Evolutionary conservation across 495 filamentous ascomycete species (phyloP).

Genomic region (Melanomma pulvis-pyrius): DNA sequence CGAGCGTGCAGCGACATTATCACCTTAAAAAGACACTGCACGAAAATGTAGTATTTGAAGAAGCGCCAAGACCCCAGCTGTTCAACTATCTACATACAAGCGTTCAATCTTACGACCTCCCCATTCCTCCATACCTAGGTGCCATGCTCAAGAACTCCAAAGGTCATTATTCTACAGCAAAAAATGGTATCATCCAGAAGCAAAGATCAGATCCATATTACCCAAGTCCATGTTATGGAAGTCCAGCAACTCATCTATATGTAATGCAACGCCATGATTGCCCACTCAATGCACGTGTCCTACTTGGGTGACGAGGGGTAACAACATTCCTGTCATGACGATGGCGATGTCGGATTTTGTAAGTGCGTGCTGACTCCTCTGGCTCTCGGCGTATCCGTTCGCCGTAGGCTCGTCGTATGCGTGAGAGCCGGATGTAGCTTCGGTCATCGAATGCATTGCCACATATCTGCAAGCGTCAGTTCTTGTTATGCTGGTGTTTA

Average conservation of each 20-base stretch:
- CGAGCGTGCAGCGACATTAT: no score
- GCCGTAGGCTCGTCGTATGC: slow-evolving; percentile 53
- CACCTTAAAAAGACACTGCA: no score
- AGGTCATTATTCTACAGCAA: slow-evolving; percentile 5
- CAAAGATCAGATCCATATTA: slow-evolving; percentile 7
- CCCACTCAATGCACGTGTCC: slow-evolving; percentile 76
- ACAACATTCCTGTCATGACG: slow-evolving; percentile 83
- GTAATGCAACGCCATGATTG: neutral
- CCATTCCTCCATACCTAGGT: neutral
- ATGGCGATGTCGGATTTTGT: slow-evolving; percentile 63
- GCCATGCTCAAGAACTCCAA: neutral
- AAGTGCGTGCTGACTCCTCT: neutral
- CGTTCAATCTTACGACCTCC: neutral
- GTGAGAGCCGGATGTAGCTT: slow-evolving; percentile 60
- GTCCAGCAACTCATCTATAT: neutral
- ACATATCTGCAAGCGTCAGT: slow-evolving; percentile 68
- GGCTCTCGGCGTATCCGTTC: slow-evolving; percentile 68
- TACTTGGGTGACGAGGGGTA: slow-evolving; percentile 86
- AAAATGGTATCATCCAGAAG: slow-evolving; percentile 11
- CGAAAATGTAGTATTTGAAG: no score
- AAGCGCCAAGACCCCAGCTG: no score
- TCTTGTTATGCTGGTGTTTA: neutral
- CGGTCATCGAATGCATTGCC: slow-evolving; percentile 98
- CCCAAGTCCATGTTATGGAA: neutral
- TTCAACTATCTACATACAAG: neutral